phyloP scores from a whole-genome alignment of 192 early-diverging fungal species.

The Gryganskiella cystojenkinii region DNA sequence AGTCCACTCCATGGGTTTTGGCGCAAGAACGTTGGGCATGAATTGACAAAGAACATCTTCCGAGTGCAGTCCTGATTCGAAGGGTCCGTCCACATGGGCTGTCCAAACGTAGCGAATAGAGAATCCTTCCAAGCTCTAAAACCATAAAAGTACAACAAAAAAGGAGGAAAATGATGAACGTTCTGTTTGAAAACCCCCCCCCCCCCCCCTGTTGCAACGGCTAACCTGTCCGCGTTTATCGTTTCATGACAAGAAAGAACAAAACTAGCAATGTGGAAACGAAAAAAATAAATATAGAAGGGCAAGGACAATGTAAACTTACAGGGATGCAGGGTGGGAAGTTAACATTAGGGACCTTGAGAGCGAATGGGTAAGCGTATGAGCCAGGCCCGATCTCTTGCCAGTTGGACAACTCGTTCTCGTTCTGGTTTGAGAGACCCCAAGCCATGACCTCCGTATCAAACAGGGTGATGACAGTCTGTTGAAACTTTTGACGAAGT shows the following conservation, averaged over 20 bases:
- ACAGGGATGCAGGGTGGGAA: constrained; percentile 51
- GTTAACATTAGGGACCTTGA: constrained; percentile 51
- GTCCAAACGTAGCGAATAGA: constrained; percentile 51
- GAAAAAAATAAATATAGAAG: no score
- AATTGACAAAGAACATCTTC: constrained; percentile 51
- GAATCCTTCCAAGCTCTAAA: constrained; percentile 41
- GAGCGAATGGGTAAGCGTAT: constrained; percentile 37
- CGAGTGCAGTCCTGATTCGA: constrained; percentile 18
- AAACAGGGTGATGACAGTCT: constrained; percentile 47
- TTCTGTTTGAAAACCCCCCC: not conserved
- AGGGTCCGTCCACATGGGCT: constrained; percentile 45
- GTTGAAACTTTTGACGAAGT: constrained; percentile 48
- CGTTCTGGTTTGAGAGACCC: constrained; percentile 22
- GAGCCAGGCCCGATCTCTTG: constrained; percentile 29
- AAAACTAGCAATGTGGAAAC: constrained; percentile 1
- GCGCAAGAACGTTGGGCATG: constrained; percentile 39
- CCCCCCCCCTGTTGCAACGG: no score
- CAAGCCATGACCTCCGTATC: constrained; percentile 41
- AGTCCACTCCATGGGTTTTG: constrained; percentile 48
- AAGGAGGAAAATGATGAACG: not conserved
- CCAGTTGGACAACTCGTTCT: constrained; percentile 50
- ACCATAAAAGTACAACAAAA: not conserved
- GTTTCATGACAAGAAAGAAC: no score
- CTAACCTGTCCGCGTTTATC: no score
- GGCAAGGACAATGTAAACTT: constrained; percentile 4